These are phyloP conservation scores for Andalucia godoyi DNA, from an alignment of 78 protist species.

Conservation along the genomic window DNA sequence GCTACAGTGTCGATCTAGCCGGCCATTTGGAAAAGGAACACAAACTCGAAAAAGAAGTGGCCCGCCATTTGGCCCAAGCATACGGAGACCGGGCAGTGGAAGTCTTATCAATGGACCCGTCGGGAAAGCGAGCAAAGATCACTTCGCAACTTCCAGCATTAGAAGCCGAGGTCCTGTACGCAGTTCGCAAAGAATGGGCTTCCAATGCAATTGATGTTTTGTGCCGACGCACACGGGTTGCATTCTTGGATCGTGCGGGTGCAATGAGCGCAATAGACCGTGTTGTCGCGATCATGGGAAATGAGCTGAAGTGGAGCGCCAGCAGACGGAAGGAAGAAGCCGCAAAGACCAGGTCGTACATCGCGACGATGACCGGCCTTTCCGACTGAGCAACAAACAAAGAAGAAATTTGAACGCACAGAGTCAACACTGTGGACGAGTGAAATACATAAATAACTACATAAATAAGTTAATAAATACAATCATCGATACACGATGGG, in stretches of 20 bases:
- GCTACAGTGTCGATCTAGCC: not conserved
- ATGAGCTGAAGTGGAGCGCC: slow-evolving; percentile 25
- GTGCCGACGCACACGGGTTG: slow-evolving; percentile 70
- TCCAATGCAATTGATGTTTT: slow-evolving; percentile 48
- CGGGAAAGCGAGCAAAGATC: not conserved
- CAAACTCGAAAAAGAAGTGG: slow-evolving; percentile 10
- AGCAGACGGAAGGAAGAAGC: too few relatives aligned
- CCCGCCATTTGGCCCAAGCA: slow-evolving; percentile 9
- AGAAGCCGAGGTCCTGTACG: slow-evolving; percentile 72
- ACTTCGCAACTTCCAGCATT: not conserved
- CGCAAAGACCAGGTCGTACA: too few relatives aligned
- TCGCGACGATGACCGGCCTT: too few relatives aligned
- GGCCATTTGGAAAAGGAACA: not conserved
- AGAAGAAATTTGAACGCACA: too few relatives aligned
- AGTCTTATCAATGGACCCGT: slow-evolving; percentile 1
- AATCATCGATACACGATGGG: too few relatives aligned
- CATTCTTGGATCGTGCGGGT: slow-evolving; percentile 56
- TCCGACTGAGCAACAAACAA: too few relatives aligned
- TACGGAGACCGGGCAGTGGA: slow-evolving; percentile 23
- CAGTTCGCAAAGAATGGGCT: slow-evolving; percentile 49
- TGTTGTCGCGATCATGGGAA: slow-evolving; percentile 33
- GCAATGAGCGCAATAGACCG: slow-evolving; percentile 23
- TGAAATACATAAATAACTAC: too few relatives aligned
- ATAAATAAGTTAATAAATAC: too few relatives aligned
- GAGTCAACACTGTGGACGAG: too few relatives aligned